phyloP scores from a whole-genome alignment of 331 rosid species.

The Quercus phellos region DNA sequence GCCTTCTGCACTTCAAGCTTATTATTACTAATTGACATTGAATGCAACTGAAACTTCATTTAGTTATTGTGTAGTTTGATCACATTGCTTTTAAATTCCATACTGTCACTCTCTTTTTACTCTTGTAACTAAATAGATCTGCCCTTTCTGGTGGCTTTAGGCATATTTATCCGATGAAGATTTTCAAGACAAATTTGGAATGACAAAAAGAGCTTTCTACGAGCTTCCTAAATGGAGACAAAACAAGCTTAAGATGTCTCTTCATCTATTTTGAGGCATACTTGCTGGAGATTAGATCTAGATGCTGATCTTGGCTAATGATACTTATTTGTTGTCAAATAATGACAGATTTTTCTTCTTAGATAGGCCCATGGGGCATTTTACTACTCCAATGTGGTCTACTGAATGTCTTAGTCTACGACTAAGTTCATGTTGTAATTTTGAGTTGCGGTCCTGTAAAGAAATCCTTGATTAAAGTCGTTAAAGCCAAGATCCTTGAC shows the following conservation, averaged over 20 bases:
- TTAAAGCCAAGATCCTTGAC: not conserved
- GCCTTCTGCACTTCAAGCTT: not conserved
- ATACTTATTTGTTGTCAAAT: not conserved
- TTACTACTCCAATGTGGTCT: not conserved
- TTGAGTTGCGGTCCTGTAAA: not conserved
- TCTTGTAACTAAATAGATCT: not conserved
- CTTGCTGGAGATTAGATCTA: conserved; percentile 12
- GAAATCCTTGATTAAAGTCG: not conserved
- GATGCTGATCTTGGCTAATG: not conserved
- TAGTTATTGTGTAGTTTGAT: not conserved
- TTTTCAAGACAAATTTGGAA: conserved; percentile 66
- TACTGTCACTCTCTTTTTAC: not conserved
- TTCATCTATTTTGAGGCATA: conserved; percentile 56
- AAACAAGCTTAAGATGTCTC: conserved; percentile 82
- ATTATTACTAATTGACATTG: not conserved
- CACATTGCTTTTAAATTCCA: not conserved
- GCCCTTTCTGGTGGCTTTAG: conserved; percentile 39
- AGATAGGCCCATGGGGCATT: not conserved
- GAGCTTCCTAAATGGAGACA: conserved; percentile 96
- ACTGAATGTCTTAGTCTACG: not conserved
- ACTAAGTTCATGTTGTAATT: too few species aligned
- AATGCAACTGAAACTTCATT: not conserved
- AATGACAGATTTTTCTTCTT: not conserved
- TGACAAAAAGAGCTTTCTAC: conserved; percentile 57
- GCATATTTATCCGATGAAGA: conserved; percentile 77